Percentiles rank a stretch among this genome's conserved stretches.
Evolutionary conservation across 768 basidiomycete genomes (phyloP).

Genomic region (Serpula lacrymans): DNA sequence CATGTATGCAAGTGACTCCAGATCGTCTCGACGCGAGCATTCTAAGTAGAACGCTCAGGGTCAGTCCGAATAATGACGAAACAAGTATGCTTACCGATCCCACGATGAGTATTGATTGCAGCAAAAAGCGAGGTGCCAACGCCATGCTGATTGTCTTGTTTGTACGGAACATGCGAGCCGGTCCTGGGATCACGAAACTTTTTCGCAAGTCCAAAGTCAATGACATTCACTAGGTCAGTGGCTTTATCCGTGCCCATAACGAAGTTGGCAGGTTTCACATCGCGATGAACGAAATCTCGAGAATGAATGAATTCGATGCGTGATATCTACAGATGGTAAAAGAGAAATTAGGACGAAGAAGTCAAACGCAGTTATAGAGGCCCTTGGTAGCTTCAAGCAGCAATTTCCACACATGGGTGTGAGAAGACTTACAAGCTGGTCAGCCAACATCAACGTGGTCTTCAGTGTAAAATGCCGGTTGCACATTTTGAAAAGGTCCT

Average conservation of each 20-base stretch:
- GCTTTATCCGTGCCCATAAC: conserved; percentile 85
- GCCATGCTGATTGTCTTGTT: conserved; percentile 70
- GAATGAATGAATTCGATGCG: conserved; percentile 97
- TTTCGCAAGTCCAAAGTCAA: conserved; percentile 84
- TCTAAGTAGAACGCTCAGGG: conserved; percentile 37
- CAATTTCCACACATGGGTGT: neutral
- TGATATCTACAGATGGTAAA: conserved; percentile 59
- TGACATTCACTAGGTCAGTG: conserved; percentile 81
- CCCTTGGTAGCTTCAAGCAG: too few species aligned
- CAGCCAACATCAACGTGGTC: conserved; percentile 89
- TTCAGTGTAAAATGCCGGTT: conserved; percentile 93
- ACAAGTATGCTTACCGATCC: conserved; percentile 51
- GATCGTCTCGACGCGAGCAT: conserved; percentile 73
- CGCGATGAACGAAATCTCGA: conserved; percentile 91
- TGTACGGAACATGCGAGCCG: conserved; percentile 66
- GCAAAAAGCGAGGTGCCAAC: conserved; percentile 79
- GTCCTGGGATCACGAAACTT: conserved; percentile 69
- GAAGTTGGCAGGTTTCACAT: conserved; percentile 99
- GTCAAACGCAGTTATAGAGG: too few species aligned
- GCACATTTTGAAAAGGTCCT: conserved; percentile 85
- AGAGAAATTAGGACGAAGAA: conserved; percentile 13
- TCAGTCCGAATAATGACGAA: conserved; percentile 3
- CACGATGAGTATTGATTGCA: conserved; percentile 71
- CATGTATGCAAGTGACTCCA: conserved; percentile 81
- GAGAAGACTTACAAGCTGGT: conserved; percentile 75